Evolutionary conservation across 441 rosid genomes (phyloP), one percentile per base, ranked within the genome.

Genomic region (Croton laevigatus): DNA sequence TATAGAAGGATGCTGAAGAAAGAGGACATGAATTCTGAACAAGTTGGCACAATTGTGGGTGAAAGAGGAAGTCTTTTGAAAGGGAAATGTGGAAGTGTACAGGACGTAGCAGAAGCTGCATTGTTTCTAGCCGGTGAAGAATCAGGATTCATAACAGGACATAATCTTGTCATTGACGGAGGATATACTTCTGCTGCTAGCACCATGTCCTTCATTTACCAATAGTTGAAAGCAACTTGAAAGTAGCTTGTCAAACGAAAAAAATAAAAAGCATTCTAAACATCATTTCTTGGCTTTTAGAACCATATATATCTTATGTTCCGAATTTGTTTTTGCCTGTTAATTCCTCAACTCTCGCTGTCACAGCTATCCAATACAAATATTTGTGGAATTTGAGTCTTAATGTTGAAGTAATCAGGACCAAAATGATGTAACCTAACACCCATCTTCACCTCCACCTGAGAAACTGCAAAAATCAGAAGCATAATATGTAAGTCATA

Each of bases 401-500:
- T 89, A 79, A 89, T 83, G 78, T 84, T 81, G 87, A 91, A 94
- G 78, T 89, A 91, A 60, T 91, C 97, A 0, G 85, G 78, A 73
- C 91, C 98, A 22, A 94, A 91, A 76, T 94, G 98, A 83, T 94
- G 98, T 70, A 94, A 77, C 73, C 98, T 86, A 34, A 94, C 97
- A 94, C 3, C 98, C 97, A 46, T 94, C 98, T 82, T 94, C 98
- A 45, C 97, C 98, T 63, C 98, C 98, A 67, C 97, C 91, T 0
- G 97, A 86, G 82, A 94, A 94, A 77, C 98, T 93, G 69, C 32
- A 77, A 46, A 27, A 67, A 22, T 8, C 11, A 61, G 5, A 70
- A n/a, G 27, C 2, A 63, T 6, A 67, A n/a, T 22, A n/a, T 22
- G 36, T 19, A 65, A 4, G 40, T 44, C 3, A 42, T 34, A 32